Conservation (phyloP, 139 green algal genomes). For the Volvox africanus region DNA sequence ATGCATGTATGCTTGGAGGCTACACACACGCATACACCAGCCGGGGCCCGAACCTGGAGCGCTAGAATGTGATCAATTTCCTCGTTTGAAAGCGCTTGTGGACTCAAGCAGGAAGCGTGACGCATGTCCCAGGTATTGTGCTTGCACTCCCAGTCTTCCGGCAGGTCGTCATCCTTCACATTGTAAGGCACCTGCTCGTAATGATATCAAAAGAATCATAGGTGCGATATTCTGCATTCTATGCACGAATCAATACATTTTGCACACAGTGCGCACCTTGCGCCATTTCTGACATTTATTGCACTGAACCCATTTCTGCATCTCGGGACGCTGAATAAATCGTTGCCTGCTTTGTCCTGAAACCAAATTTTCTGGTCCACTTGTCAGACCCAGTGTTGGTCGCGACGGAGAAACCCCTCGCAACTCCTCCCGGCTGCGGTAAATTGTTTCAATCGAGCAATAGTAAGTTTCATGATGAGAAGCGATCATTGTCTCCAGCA, state of each 20-base stretch:
- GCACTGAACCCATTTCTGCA: constrained; percentile 94
- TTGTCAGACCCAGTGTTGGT: background rate
- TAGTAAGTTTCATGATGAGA: background rate
- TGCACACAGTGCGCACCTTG: constrained; percentile 65
- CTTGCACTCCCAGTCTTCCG: constrained; percentile 83
- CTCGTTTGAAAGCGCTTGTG: constrained; percentile 78
- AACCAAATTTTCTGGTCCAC: background rate
- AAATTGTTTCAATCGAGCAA: background rate
- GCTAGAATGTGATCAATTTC: constrained; percentile 81
- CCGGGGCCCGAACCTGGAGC: constrained; percentile 49
- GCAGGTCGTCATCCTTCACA: constrained; percentile 78
- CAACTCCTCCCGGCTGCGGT: constrained; percentile 1
- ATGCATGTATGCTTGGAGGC: background rate
- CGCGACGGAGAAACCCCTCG: constrained; percentile 13
- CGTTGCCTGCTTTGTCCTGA: background rate
- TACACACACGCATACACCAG: background rate
- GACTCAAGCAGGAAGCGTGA: constrained; percentile 69
- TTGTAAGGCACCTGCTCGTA: constrained; percentile 75
- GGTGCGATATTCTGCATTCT: no score
- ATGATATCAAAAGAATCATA: no score
- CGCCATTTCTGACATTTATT: constrained; percentile 85
- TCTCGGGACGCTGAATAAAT: constrained; percentile 17
- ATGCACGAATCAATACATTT: no score
- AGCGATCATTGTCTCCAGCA: background rate
- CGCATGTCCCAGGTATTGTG: constrained; percentile 82